A percentile compares a stretch with the other conserved stretches of the same genome.
Evolutionary conservation across 2,329 filamentous ascomycete species (phyloP).

Genomic region (Cladobotryum mycophilum): DNA sequence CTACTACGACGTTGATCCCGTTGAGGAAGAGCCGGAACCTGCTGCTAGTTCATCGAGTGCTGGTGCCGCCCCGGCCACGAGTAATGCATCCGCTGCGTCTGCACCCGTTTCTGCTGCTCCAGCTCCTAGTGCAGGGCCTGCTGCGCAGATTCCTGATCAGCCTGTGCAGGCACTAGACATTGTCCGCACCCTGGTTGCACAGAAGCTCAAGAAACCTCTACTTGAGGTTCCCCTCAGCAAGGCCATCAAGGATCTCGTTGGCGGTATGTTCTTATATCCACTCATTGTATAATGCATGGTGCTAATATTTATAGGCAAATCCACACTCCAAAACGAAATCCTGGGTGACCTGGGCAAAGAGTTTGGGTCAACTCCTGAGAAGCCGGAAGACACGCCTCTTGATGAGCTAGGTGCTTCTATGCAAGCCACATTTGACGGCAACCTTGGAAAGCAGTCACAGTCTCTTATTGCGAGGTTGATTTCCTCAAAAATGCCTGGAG

Average conservation of each 20-base stretch:
- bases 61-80: conserved; percentile 8
- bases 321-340: conserved; percentile 97
- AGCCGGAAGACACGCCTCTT: conserved; percentile 93
- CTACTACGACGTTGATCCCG: conserved; percentile 95
- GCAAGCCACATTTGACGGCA: conserved; percentile 98
- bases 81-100: conserved; percentile 44
- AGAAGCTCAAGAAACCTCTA: conserved; percentile 94
- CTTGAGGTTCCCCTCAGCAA: conserved; percentile 87
- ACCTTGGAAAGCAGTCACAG: conserved; percentile 92
- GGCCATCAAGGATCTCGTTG: conserved; percentile 96
- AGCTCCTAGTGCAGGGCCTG: conserved; percentile 73
- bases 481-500: conserved; percentile 98
- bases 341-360: conserved; percentile 96
- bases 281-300: not conserved
- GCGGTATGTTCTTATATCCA: conserved; percentile 59
- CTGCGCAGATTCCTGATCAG: conserved; percentile 76
- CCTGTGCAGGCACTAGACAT: conserved; percentile 88
- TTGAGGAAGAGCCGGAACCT: conserved; percentile 79
- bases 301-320: conserved; percentile 63
- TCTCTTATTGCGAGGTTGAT: conserved; percentile 91
- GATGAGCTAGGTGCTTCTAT: conserved; percentile 93
- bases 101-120: conserved; percentile 50
- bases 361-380: conserved; percentile 95
- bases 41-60: conserved; percentile 30
- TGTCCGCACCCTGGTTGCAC: conserved; percentile 80